Percentiles rank a stretch among this genome's conserved stretches.
These are phyloP conservation scores for Coemansia sp. DNA, from an alignment of 192 early-diverging fungal genomes.

Conservation along the genomic window DNA sequence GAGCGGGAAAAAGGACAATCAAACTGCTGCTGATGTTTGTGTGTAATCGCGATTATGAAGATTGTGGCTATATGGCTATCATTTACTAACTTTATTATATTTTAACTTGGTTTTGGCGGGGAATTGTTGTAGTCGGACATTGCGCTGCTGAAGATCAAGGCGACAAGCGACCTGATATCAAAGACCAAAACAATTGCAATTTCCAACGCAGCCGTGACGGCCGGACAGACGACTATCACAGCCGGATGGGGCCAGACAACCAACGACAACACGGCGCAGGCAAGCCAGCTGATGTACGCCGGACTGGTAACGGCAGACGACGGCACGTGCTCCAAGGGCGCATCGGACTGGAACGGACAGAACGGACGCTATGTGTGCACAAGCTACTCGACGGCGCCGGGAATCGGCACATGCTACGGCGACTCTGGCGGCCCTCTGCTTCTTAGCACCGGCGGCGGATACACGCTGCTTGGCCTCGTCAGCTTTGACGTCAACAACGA, in stretches of 20 bases:
- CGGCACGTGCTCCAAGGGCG: conserved; percentile 28
- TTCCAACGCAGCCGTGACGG: conserved; percentile 18
- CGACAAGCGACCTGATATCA: conserved; percentile 22
- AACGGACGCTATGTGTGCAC: conserved; percentile 53
- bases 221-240: conserved; percentile 32
- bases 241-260: conserved; percentile 51
- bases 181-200: conserved; percentile 32
- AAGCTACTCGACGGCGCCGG: conserved; percentile 37
- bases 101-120: not conserved
- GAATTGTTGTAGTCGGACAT: conserved; percentile 43
- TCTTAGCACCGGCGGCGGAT: conserved; percentile 24
- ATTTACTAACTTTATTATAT: not conserved
- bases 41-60: too few species aligned
- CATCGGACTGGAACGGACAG: conserved; percentile 34
- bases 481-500: conserved; percentile 53
- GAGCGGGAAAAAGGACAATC: too few species aligned
- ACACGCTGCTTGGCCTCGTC: conserved; percentile 45
- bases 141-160: conserved; percentile 46
- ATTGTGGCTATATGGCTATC: not conserved
- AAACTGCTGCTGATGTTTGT: too few species aligned
- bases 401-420: conserved; percentile 52
- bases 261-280: conserved; percentile 33
- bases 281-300: conserved; percentile 40
- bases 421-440: conserved; percentile 55
- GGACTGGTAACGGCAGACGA: conserved; percentile 30